phyloP scores from a whole-genome alignment of 257 asterid species.

The Rauvolfia tetraphylla region DNA sequence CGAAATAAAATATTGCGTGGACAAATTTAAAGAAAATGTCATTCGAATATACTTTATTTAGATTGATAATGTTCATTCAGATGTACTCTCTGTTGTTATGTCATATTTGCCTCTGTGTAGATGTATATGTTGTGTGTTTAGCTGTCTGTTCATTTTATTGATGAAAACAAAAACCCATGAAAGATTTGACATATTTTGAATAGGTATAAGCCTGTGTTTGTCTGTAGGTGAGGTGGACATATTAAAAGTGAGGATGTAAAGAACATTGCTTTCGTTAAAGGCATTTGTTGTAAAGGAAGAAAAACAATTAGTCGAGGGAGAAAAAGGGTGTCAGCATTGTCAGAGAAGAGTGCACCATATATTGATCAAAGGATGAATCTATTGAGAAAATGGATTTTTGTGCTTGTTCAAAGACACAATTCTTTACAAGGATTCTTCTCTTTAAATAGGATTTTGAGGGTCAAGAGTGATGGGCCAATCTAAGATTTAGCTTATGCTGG shows the following conservation, averaged over 20 bases:
- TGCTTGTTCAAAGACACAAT: not conserved
- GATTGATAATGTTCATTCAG: too few relatives aligned
- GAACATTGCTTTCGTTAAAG: constrained; percentile 5
- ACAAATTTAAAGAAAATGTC: too few relatives aligned
- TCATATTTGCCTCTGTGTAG: too few relatives aligned
- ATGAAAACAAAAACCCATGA: not conserved
- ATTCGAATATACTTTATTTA: too few relatives aligned
- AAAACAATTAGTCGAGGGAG: not conserved
- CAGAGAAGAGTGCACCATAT: not conserved
- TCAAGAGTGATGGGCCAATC: constrained; percentile 8
- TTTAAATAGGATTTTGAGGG: not conserved
- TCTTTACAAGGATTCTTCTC: not conserved
- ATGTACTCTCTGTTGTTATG: too few relatives aligned
- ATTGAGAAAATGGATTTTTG: not conserved
- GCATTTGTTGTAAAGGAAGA: not conserved
- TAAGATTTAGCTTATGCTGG: constrained; percentile 7
- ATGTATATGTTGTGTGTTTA: not conserved
- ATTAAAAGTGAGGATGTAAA: not conserved
- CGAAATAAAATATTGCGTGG: too few relatives aligned
- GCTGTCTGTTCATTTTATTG: not conserved
- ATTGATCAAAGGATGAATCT: not conserved
- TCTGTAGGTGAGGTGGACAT: not conserved
- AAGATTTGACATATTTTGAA: not conserved
- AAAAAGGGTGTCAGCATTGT: not conserved
- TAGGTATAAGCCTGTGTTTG: not conserved